phyloP scores from a whole-genome alignment of 225 moss, liverwort and hornwort genomes.

The Neckera pumila region DNA sequence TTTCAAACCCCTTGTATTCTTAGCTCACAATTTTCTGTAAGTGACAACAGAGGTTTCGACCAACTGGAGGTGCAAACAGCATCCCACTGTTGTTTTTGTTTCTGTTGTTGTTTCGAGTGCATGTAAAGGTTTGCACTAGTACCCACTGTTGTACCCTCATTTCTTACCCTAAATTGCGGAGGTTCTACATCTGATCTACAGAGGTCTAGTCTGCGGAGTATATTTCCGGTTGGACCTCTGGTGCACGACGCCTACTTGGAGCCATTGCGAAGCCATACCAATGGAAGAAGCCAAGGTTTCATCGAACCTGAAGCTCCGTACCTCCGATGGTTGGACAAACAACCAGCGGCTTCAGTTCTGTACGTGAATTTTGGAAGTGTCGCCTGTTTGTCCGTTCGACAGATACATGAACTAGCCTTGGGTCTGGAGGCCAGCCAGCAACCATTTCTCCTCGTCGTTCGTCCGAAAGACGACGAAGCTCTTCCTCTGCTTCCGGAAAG shows the following conservation, averaged over 20 bases:
- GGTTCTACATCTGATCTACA: neutral
- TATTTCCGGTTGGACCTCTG: conserved; percentile 21
- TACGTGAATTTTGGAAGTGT: neutral
- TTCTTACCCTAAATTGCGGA: neutral
- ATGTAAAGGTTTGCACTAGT: neutral
- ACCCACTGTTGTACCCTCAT: neutral
- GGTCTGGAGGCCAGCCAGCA: neutral
- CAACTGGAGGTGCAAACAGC: neutral
- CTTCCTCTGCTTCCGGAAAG: neutral
- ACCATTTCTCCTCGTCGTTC: neutral
- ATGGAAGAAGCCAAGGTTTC: neutral
- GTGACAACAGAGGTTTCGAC: neutral
- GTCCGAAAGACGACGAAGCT: neutral
- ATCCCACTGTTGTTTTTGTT: neutral
- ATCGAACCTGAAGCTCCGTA: neutral
- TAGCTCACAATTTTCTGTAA: neutral
- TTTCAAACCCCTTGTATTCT: neutral
- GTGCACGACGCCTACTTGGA: conserved; percentile 5
- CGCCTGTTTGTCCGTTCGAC: neutral
- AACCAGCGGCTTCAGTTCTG: neutral
- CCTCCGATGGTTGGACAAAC: neutral
- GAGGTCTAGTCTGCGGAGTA: neutral
- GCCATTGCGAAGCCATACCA: neutral
- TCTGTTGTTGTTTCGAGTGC: too few relatives aligned
- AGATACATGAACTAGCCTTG: neutral